Evolutionary conservation across 2,329 filamentous ascomycete genomes (phyloP).

Genomic region (Colletotrichum ledebouriae): DNA sequence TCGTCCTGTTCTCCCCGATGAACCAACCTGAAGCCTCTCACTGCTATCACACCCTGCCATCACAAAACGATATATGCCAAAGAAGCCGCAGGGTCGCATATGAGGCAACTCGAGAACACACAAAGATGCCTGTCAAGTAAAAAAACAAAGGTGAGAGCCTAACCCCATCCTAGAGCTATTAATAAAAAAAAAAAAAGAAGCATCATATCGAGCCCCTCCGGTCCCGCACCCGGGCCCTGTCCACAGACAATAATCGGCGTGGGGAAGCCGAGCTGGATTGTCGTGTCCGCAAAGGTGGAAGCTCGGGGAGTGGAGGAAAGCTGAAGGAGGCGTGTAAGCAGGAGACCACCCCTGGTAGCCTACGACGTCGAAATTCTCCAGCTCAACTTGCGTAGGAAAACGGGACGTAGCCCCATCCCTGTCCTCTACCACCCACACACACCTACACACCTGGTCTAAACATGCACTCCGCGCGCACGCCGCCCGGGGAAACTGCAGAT

Average conservation of each 20-base stretch:
- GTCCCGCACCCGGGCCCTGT: too few relatives aligned
- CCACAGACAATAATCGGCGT: too few relatives aligned
- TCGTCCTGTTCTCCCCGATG: neutral
- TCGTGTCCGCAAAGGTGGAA: too few relatives aligned
- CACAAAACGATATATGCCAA: conserved; percentile 1
- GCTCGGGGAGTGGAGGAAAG: too few relatives aligned
- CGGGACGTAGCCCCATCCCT: conserved; percentile 12
- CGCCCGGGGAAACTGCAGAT: neutral
- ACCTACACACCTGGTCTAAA: conserved; percentile 1
- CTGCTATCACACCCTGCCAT: neutral
- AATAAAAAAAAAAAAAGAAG: too few relatives aligned
- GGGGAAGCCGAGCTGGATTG: too few relatives aligned
- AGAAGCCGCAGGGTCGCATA: conserved; percentile 9
- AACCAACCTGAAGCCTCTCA: conserved; percentile 8
- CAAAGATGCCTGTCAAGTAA: conserved; percentile 3
- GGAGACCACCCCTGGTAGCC: too few relatives aligned
- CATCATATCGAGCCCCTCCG: too few relatives aligned
- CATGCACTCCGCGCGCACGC: too few relatives aligned
- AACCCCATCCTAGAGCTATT: too few relatives aligned
- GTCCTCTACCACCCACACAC: neutral
- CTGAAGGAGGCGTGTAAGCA: too few relatives aligned
- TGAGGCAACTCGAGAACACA: neutral
- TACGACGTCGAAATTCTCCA: neutral
- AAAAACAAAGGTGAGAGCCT: neutral
- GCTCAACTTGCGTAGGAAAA: conserved; percentile 9